Evolutionary conservation across 2,329 filamentous ascomycete genomes (phyloP).

Genomic region (Orbilia javanica): DNA sequence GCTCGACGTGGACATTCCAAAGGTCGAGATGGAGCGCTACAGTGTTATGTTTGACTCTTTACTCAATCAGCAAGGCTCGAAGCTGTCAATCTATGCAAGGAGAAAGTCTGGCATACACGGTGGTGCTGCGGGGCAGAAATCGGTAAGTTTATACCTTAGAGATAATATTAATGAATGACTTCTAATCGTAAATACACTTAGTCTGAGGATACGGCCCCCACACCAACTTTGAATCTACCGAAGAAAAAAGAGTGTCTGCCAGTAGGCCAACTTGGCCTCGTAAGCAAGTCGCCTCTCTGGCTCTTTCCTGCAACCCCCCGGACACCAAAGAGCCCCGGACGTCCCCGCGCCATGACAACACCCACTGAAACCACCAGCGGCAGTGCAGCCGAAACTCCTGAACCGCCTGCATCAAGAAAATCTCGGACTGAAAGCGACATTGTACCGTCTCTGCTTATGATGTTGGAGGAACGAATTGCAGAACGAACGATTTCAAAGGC

Average conservation of each 20-base stretch:
- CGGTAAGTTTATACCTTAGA: slow-evolving; percentile 59
- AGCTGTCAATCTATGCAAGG: slow-evolving; percentile 50
- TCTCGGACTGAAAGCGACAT: slow-evolving; percentile 55
- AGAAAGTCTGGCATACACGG: slow-evolving; percentile 44
- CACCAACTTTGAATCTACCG: slow-evolving; percentile 60
- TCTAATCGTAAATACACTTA: slow-evolving; percentile 10
- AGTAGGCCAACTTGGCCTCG: slow-evolving; percentile 42
- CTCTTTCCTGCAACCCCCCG: slow-evolving; percentile 55
- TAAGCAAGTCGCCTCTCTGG: slow-evolving; percentile 53
- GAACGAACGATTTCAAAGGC: slow-evolving; percentile 24
- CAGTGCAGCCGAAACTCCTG: slow-evolving; percentile 29
- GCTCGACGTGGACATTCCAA: slow-evolving; percentile 83
- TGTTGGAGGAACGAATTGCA: slow-evolving; percentile 46
- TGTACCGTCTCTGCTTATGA: slow-evolving; percentile 54
- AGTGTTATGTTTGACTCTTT: slow-evolving; percentile 92
- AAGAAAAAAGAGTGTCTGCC: slow-evolving; percentile 48
- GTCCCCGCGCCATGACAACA: slow-evolving; percentile 54
- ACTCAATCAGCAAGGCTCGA: slow-evolving; percentile 67
- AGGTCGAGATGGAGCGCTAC: slow-evolving; percentile 85
- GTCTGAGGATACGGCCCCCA: slow-evolving; percentile 59
- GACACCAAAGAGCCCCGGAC: slow-evolving; percentile 52
- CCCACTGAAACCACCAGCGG: slow-evolving; percentile 26
- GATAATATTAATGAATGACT: neutral
- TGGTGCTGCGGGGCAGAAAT: slow-evolving; percentile 26
- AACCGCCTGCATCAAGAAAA: slow-evolving; percentile 25